Evolutionary conservation across 805 yeast species (phyloP).

Genomic region (Ogataea corticis): DNA sequence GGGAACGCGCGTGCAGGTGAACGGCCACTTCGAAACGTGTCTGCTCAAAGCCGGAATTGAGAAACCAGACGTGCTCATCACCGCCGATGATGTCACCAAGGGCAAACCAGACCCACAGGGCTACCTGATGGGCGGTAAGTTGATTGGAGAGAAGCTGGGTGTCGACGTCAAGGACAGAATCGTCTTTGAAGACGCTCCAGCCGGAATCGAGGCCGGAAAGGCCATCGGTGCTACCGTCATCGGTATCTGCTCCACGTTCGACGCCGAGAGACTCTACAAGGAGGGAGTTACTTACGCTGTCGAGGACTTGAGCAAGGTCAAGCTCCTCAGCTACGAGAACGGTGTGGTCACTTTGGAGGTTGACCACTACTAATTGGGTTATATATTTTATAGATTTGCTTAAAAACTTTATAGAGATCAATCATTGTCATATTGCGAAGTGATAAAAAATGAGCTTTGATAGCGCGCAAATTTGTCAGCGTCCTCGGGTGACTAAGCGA

Average conservation of each 20-base stretch:
- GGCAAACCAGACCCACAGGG: conserved; percentile 92
- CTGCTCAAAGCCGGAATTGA: conserved; percentile 45
- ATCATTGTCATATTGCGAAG: background rate
- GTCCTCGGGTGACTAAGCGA: no score
- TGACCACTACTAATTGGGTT: conserved; percentile 23
- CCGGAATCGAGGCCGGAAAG: conserved; percentile 82
- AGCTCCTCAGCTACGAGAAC: conserved; percentile 54
- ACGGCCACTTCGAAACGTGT: conserved; percentile 71
- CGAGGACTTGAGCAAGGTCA: conserved; percentile 64
- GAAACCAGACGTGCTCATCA: conserved; percentile 73
- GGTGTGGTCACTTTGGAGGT: conserved; percentile 41
- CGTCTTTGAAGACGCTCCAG: conserved; percentile 88
- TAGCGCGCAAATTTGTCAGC: no score
- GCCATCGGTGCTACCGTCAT: conserved; percentile 81
- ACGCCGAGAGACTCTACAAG: conserved; percentile 62
- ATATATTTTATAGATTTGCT: background rate
- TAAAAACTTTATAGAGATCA: conserved; percentile 1
- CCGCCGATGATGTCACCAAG: conserved; percentile 74
- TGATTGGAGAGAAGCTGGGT: conserved; percentile 41
- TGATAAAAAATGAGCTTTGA: no score
- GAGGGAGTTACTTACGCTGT: conserved; percentile 85
- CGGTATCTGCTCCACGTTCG: conserved; percentile 82
- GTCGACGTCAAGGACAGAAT: conserved; percentile 41
- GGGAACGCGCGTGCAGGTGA: conserved; percentile 76
- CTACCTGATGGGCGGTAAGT: conserved; percentile 56